A percentile compares a stretch with the other conserved stretches of the same genome.
phyloP scores from a whole-genome alignment of 2,329 filamentous ascomycete species.

The Ustulina deusta region DNA sequence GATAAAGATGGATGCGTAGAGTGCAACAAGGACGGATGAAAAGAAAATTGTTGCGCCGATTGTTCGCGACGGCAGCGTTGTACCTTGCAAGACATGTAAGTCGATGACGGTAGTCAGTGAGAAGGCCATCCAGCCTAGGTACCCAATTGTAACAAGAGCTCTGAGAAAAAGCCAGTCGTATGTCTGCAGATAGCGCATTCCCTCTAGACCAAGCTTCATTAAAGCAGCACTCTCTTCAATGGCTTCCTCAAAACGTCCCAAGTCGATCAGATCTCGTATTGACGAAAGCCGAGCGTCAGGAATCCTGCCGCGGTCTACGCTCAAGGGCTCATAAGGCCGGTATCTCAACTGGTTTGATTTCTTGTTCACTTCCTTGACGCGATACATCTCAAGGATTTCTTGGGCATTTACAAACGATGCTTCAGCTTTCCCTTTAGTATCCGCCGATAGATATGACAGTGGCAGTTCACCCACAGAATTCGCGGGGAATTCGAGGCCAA shows the following conservation, averaged over 20 bases:
- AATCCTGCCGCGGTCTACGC: conserved; percentile 68
- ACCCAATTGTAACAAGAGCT: conserved; percentile 88
- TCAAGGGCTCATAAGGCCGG: conserved; percentile 78
- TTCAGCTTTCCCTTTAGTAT: conserved; percentile 80
- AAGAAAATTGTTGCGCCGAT: conserved; percentile 73
- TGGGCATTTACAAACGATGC: conserved; percentile 87
- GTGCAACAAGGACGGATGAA: conserved; percentile 76
- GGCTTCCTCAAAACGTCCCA: conserved; percentile 76
- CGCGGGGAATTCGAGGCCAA: conserved; percentile 88
- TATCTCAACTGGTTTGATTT: conserved; percentile 80
- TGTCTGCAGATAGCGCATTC: conserved; percentile 92
- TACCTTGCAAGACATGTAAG: conserved; percentile 83
- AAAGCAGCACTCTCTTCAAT: conserved; percentile 83
- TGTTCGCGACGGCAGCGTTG: conserved; percentile 72
- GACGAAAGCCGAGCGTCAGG: conserved; percentile 74
- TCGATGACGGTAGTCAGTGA: conserved; percentile 90
- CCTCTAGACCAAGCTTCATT: conserved; percentile 81
- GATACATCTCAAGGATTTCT: conserved; percentile 94
- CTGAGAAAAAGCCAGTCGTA: conserved; percentile 98
- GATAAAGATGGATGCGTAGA: conserved; percentile 83
- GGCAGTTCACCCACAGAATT: conserved; percentile 97
- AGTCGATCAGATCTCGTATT: conserved; percentile 76
- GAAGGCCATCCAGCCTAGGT: conserved; percentile 95
- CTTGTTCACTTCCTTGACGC: conserved; percentile 90
- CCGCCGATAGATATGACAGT: conserved; percentile 80